A percentile compares a stretch with the other conserved stretches of the same genome.
Conservation (phyloP, 2,329 filamentous ascomycete genomes). For the Anthostomella pinea region DNA sequence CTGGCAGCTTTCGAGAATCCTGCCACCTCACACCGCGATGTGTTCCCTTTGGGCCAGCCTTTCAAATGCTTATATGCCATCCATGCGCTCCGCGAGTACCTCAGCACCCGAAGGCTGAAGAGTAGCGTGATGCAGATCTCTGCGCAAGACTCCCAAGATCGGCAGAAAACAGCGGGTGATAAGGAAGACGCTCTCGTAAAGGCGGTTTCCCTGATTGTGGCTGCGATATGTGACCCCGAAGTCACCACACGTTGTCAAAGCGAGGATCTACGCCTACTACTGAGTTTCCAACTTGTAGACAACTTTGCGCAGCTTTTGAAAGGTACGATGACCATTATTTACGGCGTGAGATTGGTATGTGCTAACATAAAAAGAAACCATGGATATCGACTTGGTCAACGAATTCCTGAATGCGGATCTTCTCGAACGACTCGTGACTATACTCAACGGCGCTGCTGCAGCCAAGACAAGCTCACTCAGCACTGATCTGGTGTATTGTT, state of each 20-base stretch:
- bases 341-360: neutral
- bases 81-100: constrained; percentile 62
- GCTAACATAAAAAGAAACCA: constrained; percentile 27
- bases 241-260: constrained; percentile 46
- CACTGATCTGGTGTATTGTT: constrained; percentile 32
- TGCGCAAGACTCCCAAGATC: constrained; percentile 19
- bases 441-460: constrained; percentile 20
- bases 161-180: constrained; percentile 21
- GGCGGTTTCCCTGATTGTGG: constrained; percentile 53
- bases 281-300: constrained; percentile 55
- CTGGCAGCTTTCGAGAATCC: constrained; percentile 56
- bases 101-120: constrained; percentile 41
- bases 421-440: constrained; percentile 21
- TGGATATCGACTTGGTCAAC: constrained; percentile 14
- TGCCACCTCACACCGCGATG: constrained; percentile 50
- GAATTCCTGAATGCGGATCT: constrained; percentile 23
- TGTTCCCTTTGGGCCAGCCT: constrained; percentile 68
- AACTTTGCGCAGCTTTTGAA: constrained; percentile 54
- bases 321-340: constrained; percentile 36
- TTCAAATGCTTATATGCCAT: constrained; percentile 74
- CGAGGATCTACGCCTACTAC: constrained; percentile 44
- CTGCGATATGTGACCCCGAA: constrained; percentile 57
- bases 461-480: constrained; percentile 24
- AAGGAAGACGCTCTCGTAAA: constrained; percentile 38
- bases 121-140: constrained; percentile 25